Percentiles rank a stretch among this genome's conserved stretches.
Conservation (phyloP, 2,329 filamentous ascomycete species). For the Plenodomus lindquistii region DNA sequence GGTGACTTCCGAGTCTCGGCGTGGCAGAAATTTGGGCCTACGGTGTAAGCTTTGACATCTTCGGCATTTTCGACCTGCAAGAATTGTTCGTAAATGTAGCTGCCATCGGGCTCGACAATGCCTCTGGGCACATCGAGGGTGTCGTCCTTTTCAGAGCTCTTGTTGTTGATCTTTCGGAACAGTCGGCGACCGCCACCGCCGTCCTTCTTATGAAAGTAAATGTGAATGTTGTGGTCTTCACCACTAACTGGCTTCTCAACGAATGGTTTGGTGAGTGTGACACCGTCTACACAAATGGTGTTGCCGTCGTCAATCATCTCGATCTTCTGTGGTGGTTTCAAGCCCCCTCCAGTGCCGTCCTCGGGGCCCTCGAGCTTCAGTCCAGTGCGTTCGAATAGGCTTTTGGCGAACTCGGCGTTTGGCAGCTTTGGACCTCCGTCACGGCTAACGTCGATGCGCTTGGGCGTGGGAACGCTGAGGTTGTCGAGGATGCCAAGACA, state of each 20-base stretch:
- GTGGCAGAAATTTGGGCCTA: slow-evolving; percentile 89
- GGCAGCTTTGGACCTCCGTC: slow-evolving; percentile 85
- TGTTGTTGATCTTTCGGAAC: slow-evolving; percentile 97
- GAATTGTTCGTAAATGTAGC: slow-evolving; percentile 97
- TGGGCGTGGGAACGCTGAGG: slow-evolving; percentile 86
- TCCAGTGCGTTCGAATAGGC: slow-evolving; percentile 79
- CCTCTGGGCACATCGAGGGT: slow-evolving; percentile 76
- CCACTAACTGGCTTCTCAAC: slow-evolving; percentile 98
- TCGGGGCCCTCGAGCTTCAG: slow-evolving; percentile 72
- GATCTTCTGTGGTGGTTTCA: slow-evolving; percentile 65
- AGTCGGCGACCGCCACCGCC: slow-evolving; percentile 89
- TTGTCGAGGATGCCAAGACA: slow-evolving; percentile 87
- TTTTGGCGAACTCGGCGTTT: slow-evolving; percentile 76
- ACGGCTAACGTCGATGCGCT: slow-evolving; percentile 85
- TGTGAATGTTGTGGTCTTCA: slow-evolving; percentile 98
- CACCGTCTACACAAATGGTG: slow-evolving; percentile 83
- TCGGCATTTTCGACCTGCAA: slow-evolving; percentile 95
- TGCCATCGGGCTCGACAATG: slow-evolving; percentile 77
- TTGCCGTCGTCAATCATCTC: slow-evolving; percentile 90
- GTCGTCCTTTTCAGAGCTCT: slow-evolving; percentile 91
- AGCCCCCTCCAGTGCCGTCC: slow-evolving; percentile 65
- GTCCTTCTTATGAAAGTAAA: slow-evolving; percentile 87
- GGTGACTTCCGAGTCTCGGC: slow-evolving; percentile 97
- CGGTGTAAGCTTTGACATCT: slow-evolving; percentile 98
- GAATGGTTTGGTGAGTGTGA: slow-evolving; percentile 83